A percentile compares a stretch with the other conserved stretches of the same genome.
Evolutionary conservation across 768 basidiomycete species (phyloP).

Genomic region (Suillus sp.): DNA sequence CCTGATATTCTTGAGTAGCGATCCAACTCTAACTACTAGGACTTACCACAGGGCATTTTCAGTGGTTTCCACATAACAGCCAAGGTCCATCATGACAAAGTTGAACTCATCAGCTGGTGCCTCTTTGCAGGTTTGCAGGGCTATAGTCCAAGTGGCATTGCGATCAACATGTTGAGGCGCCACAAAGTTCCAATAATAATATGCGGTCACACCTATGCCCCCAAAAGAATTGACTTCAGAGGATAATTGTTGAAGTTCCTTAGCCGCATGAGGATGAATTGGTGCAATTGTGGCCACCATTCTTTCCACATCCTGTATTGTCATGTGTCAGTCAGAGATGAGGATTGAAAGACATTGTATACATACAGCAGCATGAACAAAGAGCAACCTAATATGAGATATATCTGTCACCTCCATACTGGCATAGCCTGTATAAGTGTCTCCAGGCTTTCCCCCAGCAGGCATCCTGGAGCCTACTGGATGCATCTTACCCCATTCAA

Average conservation of each 20-base stretch:
- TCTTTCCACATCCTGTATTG: background rate
- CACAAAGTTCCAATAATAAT: too few relatives aligned
- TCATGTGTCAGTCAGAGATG: background rate
- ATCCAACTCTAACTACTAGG: background rate
- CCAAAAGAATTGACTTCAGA: constrained; percentile 1
- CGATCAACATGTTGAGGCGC: too few relatives aligned
- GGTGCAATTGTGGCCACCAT: background rate
- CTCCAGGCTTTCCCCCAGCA: background rate
- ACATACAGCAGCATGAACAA: too few relatives aligned
- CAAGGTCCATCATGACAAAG: too few relatives aligned
- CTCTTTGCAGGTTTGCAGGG: too few relatives aligned
- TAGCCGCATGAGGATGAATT: background rate
- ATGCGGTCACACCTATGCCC: background rate
- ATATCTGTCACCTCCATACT: too few relatives aligned
- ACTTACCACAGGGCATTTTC: too few relatives aligned
- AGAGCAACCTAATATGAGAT: too few relatives aligned
- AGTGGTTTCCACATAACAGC: too few relatives aligned
- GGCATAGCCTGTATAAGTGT: too few relatives aligned
- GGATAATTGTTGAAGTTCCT: background rate
- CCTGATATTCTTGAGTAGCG: background rate
- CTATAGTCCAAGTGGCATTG: too few relatives aligned
- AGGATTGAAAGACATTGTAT: background rate
- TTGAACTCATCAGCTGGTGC: too few relatives aligned
- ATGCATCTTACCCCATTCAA: background rate
- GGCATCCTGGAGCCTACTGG: background rate